phyloP scores from a whole-genome alignment of 345 rosid genomes.

The Pelargonium nanum region DNA sequence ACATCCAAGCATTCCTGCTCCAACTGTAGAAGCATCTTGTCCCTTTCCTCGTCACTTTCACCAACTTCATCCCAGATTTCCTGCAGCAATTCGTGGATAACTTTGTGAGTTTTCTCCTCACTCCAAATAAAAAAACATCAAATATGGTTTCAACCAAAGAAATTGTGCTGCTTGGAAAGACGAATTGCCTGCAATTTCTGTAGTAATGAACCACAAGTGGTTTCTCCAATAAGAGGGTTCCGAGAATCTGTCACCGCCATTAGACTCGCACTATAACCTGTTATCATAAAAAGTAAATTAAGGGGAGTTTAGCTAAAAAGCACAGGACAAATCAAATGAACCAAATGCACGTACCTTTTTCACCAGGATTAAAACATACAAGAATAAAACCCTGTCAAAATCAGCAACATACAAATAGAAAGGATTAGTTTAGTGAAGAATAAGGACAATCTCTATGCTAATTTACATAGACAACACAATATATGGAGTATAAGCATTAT shows the following conservation, averaged over 20 bases:
- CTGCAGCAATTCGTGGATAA: conserved; percentile 22
- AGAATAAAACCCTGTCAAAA: not conserved
- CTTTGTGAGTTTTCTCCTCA: conserved; percentile 1
- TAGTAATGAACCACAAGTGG: conserved; percentile 73
- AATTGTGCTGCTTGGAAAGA: not conserved
- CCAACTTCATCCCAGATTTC: conserved; percentile 99
- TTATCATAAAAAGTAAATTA: not conserved
- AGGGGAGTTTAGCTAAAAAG: not conserved
- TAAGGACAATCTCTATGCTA: not conserved
- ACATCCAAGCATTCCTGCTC: conserved; percentile 70
- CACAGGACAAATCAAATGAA: not conserved
- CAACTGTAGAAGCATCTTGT: conserved; percentile 86
- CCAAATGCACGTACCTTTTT: not conserved
- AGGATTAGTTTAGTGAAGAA: not conserved
- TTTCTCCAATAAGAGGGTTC: conserved; percentile 74
- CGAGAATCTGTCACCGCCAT: conserved; percentile 65
- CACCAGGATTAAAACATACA: not conserved
- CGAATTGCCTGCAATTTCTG: conserved; percentile 69
- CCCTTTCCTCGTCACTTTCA: conserved; percentile 85
- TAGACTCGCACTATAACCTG: conserved; percentile 14
- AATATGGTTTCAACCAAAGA: conserved; percentile 1
- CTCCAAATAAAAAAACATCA: not conserved
- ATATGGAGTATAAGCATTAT: no score
- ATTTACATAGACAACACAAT: not conserved
- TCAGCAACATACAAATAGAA: not conserved